Conservation (phyloP, 108 stramenopile species). For the Skeletonema marinoi region DNA sequence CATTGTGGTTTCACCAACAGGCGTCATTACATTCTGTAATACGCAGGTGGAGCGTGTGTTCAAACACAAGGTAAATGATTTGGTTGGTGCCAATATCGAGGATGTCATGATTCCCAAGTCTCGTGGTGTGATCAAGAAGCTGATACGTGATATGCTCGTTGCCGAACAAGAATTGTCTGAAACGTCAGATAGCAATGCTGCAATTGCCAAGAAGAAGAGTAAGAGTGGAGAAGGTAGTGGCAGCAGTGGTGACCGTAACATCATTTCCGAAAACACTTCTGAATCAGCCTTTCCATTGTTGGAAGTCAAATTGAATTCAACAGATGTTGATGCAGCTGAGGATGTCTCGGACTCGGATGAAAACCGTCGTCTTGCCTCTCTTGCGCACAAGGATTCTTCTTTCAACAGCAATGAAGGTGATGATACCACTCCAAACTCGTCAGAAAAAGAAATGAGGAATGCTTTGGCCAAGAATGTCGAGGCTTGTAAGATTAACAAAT, state of each 20-base stretch:
- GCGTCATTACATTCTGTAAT: slow-evolving; percentile 83
- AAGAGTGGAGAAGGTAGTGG: neutral
- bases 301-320: slow-evolving; percentile 46
- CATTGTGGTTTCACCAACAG: slow-evolving; percentile 59
- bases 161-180: neutral
- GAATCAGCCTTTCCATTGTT: slow-evolving; percentile 8
- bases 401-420: slow-evolving; percentile 18
- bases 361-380: slow-evolving; percentile 48
- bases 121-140: slow-evolving; percentile 46
- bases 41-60: slow-evolving; percentile 79
- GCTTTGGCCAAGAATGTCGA: slow-evolving; percentile 53
- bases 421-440: slow-evolving; percentile 9
- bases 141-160: slow-evolving; percentile 56
- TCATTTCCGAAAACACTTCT: neutral
- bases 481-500: slow-evolving; percentile 61
- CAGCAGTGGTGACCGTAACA: neutral
- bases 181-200: neutral
- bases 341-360: slow-evolving; percentile 42
- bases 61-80: slow-evolving; percentile 53
- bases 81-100: slow-evolving; percentile 65
- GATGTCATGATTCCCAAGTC: slow-evolving; percentile 70
- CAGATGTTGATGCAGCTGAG: slow-evolving; percentile 20
- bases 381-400: slow-evolving; percentile 19
- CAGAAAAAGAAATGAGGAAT: slow-evolving; percentile 55
- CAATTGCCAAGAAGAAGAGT: slow-evolving; percentile 21